Evolutionary conservation across 176 grass and related monocot genomes (phyloP), one percentile per base, ranked within the genome.

Genomic region (Oryza brachyantha): DNA sequence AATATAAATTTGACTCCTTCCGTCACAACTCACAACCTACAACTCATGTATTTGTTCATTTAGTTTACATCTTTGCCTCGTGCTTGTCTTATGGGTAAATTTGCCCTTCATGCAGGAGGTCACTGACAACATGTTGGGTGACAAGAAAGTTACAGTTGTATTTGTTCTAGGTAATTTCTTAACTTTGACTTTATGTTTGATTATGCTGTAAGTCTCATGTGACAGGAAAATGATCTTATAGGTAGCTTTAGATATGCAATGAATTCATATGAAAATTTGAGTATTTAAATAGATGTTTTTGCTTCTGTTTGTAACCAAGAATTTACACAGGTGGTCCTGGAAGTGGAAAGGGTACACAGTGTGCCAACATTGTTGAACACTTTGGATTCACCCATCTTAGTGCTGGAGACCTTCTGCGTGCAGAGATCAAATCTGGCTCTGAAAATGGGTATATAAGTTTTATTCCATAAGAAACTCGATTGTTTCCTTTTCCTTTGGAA

Each of bases 351-450:
- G 91, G 91, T 38, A 93, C 91, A 55, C 91, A 93, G 46, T 93
- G 91, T 83, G 55, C 91, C 61, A 93, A 93, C 81, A 88, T 93
- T 83, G 91, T 93, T 73, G 81, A 93, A 17, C 87, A 90, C 38
- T 93, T 87, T 48, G 91, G 91, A 73, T 93, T 93, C 72, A 88
- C 84, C 68, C 91, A 93, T 90, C 91, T 90, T 74, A 93, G 91
- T 55, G 87, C 87, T 73, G 91, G 91, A 54, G 91, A 93, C 81
- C 91, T 90, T 85, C 63, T 93, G 65, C 84, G 87, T 83, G 91
- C 87, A 66, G 87, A 93, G 40, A 93, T 93, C 31, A 90, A 88
- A 76, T 93, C 91, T 76, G 87, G 88, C 52, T 93, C 88, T 40
- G 85, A 93, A 69, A 93, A 93, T 39, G 91, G 88, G 88, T 93